Base-by-base conservation (phyloP, 495 filamentous ascomycete genomes). In the Penicillium salamii region DNA sequence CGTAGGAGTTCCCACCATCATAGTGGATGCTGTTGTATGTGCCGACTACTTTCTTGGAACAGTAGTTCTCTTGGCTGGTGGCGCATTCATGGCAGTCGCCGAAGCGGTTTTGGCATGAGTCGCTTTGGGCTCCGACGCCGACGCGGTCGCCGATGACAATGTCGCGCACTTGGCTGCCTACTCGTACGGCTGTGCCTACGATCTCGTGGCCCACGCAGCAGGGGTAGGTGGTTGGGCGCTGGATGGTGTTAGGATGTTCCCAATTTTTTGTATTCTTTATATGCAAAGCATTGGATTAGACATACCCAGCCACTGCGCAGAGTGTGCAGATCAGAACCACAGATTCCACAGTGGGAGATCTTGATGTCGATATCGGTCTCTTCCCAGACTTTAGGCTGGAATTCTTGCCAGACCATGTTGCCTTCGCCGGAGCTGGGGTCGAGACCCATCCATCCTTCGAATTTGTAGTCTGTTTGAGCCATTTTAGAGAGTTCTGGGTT, bases 101-200 rank as follows among this genome's bases (percentile, higher is more conserved):
- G 20, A 62, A 47, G n/a, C 68, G 67, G 48, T 78, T 74, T 42
- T 76, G 71, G 72, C 90, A 96, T 12, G 85, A 84, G 35, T 78
- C 76, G 28, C 76, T 78, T 69, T 96, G 90, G 1, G 91, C 90
- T 39, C 91, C 91, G 20, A 96, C 88, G 29, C 91, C 91, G 29
- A 93, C 88, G 19, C 90, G 82, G 63, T 96, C 90, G n/a, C 91
- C 91, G 37, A 91, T 63, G 50, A 88, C 85, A 67, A 95, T 75
- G 32, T 76, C 66, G 5, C 62, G 73, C 42, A 79, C 86, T 37
- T 88, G 76, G 43, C 68, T 75, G 26, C 90, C 91, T 13, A 92
- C 85, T 14, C 83, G 83, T 18, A 91, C 84, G 11, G 81, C 88
- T 5, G 68, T 82, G 36, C 91, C 91, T 21, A 91, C 83, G 31